These are phyloP conservation scores for Yamadazyma philogaea DNA, from an alignment of 805 yeast genomes.

Conservation along the genomic window DNA sequence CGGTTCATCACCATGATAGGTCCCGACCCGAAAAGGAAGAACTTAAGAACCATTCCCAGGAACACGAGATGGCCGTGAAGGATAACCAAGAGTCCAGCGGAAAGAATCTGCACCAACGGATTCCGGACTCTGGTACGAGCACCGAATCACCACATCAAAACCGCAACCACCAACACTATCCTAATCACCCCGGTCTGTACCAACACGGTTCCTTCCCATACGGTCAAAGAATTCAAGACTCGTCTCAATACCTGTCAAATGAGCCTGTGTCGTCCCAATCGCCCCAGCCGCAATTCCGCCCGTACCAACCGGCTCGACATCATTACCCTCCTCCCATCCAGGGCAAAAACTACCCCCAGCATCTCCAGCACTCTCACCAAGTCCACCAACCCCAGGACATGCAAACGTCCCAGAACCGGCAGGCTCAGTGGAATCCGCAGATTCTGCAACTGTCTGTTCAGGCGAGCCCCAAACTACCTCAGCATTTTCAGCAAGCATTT, in stretches of 20 bases:
- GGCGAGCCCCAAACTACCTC: background rate
- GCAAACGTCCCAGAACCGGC: background rate
- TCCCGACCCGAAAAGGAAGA: background rate
- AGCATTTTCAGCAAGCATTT: background rate
- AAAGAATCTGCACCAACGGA: background rate
- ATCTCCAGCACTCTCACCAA: background rate
- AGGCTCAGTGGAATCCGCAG: background rate
- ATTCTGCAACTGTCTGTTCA: background rate
- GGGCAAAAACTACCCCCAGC: background rate
- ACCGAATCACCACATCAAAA: background rate
- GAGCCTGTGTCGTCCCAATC: background rate
- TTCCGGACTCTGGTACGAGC: background rate
- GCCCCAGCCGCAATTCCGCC: background rate
- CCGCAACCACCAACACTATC: background rate
- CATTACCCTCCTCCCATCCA: background rate
- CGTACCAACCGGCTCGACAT: background rate
- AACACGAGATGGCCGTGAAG: background rate
- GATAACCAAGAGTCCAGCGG: background rate
- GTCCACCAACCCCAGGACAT: background rate
- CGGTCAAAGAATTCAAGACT: background rate
- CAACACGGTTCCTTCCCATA: background rate
- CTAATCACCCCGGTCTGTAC: background rate
- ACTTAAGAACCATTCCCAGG: background rate
- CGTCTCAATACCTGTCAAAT: background rate
- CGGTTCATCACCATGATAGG: constrained; percentile 10